Evolutionary conservation across 352 stramenopile species (phyloP).

Genomic region (Phytophthora podocarpi): DNA sequence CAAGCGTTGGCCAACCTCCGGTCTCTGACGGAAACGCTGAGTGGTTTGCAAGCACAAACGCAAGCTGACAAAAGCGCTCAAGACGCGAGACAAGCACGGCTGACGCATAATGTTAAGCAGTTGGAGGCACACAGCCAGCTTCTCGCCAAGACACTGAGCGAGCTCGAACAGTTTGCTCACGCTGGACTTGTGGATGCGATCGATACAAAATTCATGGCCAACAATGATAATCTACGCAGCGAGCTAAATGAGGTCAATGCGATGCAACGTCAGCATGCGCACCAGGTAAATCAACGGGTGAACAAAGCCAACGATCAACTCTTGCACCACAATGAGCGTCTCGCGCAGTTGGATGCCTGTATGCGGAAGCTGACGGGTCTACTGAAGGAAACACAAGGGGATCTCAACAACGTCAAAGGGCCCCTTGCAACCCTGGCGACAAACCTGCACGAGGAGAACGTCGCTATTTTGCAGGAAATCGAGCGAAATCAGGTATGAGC

Average conservation of each 20-base stretch:
- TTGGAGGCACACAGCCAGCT: constrained; percentile 39
- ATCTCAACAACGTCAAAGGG: constrained; percentile 55
- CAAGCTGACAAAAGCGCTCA: constrained; percentile 23
- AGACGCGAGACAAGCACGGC: constrained; percentile 22
- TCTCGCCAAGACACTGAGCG: constrained; percentile 31
- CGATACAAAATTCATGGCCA: constrained; percentile 39
- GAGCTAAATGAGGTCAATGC: constrained; percentile 30
- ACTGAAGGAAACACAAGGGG: constrained; percentile 35
- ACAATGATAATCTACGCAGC: constrained; percentile 25
- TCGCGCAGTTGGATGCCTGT: constrained; percentile 39
- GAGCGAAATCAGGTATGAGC: constrained; percentile 57
- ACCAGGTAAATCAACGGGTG: constrained; percentile 39
- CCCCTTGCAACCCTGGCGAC: constrained; percentile 57
- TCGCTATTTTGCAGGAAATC: constrained; percentile 69
- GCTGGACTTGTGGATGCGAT: constrained; percentile 42
- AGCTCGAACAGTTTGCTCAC: constrained; percentile 56
- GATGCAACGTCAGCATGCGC: constrained; percentile 25
- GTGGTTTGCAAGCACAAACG: constrained; percentile 21
- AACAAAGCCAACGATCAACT: constrained; percentile 39
- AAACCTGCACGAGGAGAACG: constrained; percentile 76
- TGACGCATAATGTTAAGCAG: constrained; percentile 31
- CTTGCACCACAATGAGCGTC: constrained; percentile 41
- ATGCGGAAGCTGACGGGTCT: constrained; percentile 35
- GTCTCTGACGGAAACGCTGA: constrained; percentile 23
- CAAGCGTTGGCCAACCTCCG: constrained; percentile 25